Base-by-base conservation (phyloP, 139 green algal genomes). In the Chlorokybus atmophyticus region DNA sequence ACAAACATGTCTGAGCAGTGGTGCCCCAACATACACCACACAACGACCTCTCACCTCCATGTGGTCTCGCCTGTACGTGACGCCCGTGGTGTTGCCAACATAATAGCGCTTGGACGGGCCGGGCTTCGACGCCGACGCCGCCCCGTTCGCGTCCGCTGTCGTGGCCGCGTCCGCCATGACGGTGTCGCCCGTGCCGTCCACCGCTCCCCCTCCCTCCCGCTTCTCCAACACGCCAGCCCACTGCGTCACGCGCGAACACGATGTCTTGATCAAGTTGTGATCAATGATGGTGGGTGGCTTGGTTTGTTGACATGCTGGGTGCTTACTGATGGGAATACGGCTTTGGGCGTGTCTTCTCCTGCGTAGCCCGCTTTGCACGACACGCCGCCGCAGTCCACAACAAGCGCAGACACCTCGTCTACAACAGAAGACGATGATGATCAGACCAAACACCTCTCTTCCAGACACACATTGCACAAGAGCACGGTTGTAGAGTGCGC, bases 371-470 rank as follows among this genome's bases (percentile, higher is more conserved):
- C 88, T 60, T 91, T 94, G 17, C 68, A 75, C 0, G 71, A 69
- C 58, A 74, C 75, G 1, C 75, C 83, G 3, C 90, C 90, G 1
- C 94, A 24, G 62, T 98, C 90, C 1, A 97, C 2, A 14, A 98
- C 90, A 0, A 96, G 29, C 0, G 85, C 86, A 35, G 93, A 94
- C 1, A 95, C 84, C 69, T 98, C 90, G 73, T 98, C 90, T 67
- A n/a, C n/a, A n/a, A n/a, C n/a, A n/a, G n/a, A n/a, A n/a, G n/a
- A n/a, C n/a, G n/a, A n/a, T n/a, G n/a, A n/a, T n/a, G n/a, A n/a
- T n/a, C n/a, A n/a, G n/a, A n/a, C n/a, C n/a, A n/a, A n/a, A n/a
- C n/a, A n/a, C n/a, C n/a, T n/a, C n/a, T n/a, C n/a, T n/a, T n/a
- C n/a, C n/a, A n/a, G n/a, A n/a, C n/a, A n/a, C n/a, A n/a, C n/a